phyloP scores from a whole-genome alignment of 352 stramenopile species.

The Globisporangium yorkense region DNA sequence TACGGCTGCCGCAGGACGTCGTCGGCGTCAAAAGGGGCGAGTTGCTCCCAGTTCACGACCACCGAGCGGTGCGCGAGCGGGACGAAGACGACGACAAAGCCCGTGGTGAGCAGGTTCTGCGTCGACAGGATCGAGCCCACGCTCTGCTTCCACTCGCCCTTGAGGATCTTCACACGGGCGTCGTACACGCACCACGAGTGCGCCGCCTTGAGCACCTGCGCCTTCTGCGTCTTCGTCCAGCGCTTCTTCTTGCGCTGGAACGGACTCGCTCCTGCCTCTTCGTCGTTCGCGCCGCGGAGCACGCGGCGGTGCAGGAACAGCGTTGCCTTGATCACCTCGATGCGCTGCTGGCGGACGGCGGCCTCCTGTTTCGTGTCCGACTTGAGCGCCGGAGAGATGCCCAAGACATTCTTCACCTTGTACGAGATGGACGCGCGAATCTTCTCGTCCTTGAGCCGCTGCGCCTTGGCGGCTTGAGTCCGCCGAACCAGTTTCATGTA shows the following conservation, averaged over 20 bases:
- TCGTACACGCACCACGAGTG: slow-evolving; percentile 50
- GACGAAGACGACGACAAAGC: slow-evolving; percentile 58
- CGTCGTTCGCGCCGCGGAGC: background rate
- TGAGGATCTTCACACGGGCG: slow-evolving; percentile 39
- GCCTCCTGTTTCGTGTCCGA: slow-evolving; percentile 59
- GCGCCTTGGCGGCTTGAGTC: slow-evolving; percentile 30
- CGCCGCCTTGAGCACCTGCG: slow-evolving; percentile 26
- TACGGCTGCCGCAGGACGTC: slow-evolving; percentile 36
- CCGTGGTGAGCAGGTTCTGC: slow-evolving; percentile 53
- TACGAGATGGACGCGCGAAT: slow-evolving; percentile 32
- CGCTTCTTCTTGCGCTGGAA: slow-evolving; percentile 22
- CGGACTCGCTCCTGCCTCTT: slow-evolving; percentile 4
- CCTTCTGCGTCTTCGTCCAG: slow-evolving; percentile 42
- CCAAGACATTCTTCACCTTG: slow-evolving; percentile 32
- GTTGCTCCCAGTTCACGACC: slow-evolving; percentile 50
- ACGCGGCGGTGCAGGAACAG: slow-evolving; percentile 37
- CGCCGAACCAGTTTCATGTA: slow-evolving; percentile 52
- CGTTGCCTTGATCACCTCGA: slow-evolving; percentile 38
- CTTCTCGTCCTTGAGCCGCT: slow-evolving; percentile 39
- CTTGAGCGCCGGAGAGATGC: slow-evolving; percentile 30
- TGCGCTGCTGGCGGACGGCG: slow-evolving; percentile 18
- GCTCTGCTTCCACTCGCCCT: slow-evolving; percentile 37
- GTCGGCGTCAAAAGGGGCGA: slow-evolving; percentile 37
- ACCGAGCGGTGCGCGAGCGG: slow-evolving; percentile 41
- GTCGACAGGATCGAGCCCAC: slow-evolving; percentile 54